Evolutionary conservation across 768 basidiomycete genomes (phyloP).

Genomic region (Amanita brunnescens): DNA sequence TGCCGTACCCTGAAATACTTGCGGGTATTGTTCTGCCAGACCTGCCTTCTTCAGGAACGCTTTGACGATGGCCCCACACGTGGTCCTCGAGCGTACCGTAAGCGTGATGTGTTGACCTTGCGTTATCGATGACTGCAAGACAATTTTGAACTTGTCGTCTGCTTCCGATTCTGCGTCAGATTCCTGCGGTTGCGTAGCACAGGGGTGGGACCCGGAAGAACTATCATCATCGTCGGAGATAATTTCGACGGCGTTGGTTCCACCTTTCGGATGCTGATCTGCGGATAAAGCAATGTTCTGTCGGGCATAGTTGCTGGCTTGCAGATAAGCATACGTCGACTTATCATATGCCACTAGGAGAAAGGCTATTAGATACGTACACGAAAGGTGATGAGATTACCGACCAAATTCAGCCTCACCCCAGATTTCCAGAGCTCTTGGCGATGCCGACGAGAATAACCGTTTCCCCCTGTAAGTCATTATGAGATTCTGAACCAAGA

Average conservation of each 20-base stretch:
- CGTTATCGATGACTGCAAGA: slow-evolving; percentile 47
- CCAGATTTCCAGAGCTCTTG: slow-evolving; percentile 59
- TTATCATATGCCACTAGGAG: slow-evolving; percentile 57
- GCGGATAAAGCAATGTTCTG: slow-evolving; percentile 1
- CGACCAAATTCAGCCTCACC: slow-evolving; percentile 57
- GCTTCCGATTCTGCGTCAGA: slow-evolving; percentile 34
- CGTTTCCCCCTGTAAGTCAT: slow-evolving; percentile 54
- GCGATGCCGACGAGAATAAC: slow-evolving; percentile 63
- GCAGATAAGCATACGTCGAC: slow-evolving; percentile 54
- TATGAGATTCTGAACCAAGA: slow-evolving; percentile 44
- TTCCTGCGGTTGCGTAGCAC: slow-evolving; percentile 11
- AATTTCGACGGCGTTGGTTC: slow-evolving; percentile 15
- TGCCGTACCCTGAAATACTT: slow-evolving; percentile 19
- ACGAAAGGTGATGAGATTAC: slow-evolving; percentile 12
- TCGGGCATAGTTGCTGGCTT: neutral
- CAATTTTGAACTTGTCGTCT: slow-evolving; percentile 55
- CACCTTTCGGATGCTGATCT: slow-evolving; percentile 7
- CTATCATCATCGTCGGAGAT: slow-evolving; percentile 16
- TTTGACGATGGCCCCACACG: slow-evolving; percentile 65
- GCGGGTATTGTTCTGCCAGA: slow-evolving; percentile 45
- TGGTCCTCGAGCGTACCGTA: slow-evolving; percentile 67
- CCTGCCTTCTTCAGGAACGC: slow-evolving; percentile 67
- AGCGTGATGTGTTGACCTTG: slow-evolving; percentile 48
- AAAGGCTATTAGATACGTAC: slow-evolving; percentile 1
- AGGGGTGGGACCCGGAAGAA: neutral